Evolutionary conservation across 2,329 filamentous ascomycete genomes (phyloP), one percentile per base, ranked within the genome.

Genomic region (Calonectria naviculata): DNA sequence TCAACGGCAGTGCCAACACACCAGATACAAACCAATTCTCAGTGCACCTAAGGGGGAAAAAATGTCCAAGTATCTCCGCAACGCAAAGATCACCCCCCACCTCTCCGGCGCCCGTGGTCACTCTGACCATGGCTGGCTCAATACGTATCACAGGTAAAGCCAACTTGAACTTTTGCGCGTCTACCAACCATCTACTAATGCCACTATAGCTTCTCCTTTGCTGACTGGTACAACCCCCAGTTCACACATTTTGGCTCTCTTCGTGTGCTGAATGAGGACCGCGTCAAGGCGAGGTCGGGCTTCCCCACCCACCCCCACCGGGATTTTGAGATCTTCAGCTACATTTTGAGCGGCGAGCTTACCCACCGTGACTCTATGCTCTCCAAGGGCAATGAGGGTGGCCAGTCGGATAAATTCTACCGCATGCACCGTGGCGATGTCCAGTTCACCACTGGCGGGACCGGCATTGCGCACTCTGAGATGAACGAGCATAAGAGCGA

Each of bases 361-460:
- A 96, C 95, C 60, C 95, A 97, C 85, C 92, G 94, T 56, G 95
- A 97, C 84, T 93, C 90, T 71, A 95, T 97, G 92, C 89, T 94
- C 76, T 90, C 90, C 81, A 94, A 92, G 83, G 91, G 90, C 54
- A 83, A 86, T 21, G 91, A 93, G 79, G 90, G 87, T 24, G 87
- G 81, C 19, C 84, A 86, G 73, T 88, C 88, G 49, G 90, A 93
- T 80, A 86, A 90, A 75, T 94, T 93, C 80, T 94, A 87, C 79
- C 87, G 90, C 36, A 92, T 97, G 87, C 89, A 89, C 78, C 88
- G 94, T 42, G 94, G 94, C 13, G 94, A 97, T 81, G 93, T 97
- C 52, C 95, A 97, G 80, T 97, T 97, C 83, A 97, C 95, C 12
- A 95, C 93, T 19, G 95, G 94, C n/a, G 95, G 95, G 65, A 95